Evolutionary conservation across 2,329 filamentous ascomycete species (phyloP).

Genomic region (Anthostomella pinea): DNA sequence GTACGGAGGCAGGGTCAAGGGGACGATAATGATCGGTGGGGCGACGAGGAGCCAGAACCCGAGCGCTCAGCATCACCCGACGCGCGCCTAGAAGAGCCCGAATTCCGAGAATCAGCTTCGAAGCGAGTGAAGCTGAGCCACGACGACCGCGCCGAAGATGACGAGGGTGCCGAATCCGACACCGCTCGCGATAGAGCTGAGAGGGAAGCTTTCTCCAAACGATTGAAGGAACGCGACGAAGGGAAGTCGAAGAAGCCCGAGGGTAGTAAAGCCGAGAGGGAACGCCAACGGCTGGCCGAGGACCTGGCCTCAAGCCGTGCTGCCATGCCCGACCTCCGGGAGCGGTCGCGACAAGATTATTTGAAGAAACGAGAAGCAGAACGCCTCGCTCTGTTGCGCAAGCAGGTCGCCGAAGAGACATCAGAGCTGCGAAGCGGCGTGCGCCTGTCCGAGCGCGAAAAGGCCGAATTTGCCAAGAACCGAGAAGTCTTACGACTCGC

Average conservation of each 20-base stretch:
- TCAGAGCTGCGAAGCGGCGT: slow-evolving; percentile 76
- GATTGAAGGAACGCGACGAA: slow-evolving; percentile 69
- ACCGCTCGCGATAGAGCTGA: slow-evolving; percentile 68
- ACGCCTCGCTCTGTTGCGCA: slow-evolving; percentile 78
- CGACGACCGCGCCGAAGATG: slow-evolving; percentile 39
- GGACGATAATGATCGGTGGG: slow-evolving; percentile 77
- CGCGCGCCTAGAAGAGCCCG: slow-evolving; percentile 50
- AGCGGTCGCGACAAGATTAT: slow-evolving; percentile 87
- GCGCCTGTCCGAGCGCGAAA: slow-evolving; percentile 72
- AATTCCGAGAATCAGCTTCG: slow-evolving; percentile 66
- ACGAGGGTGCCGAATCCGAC: slow-evolving; percentile 56
- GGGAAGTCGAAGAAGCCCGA: slow-evolving; percentile 66
- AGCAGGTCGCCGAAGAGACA: slow-evolving; percentile 86
- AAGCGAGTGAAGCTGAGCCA: slow-evolving; percentile 68
- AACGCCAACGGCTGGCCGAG: slow-evolving; percentile 62
- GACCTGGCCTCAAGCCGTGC: slow-evolving; percentile 65
- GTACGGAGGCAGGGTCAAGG: slow-evolving; percentile 41
- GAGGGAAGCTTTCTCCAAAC: slow-evolving; percentile 75
- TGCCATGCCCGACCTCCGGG: slow-evolving; percentile 75
- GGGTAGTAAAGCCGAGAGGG: slow-evolving; percentile 54
- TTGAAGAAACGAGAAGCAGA: slow-evolving; percentile 89
- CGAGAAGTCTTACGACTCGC: slow-evolving; percentile 76
- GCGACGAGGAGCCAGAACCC: slow-evolving; percentile 64
- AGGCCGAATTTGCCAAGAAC: slow-evolving; percentile 85
- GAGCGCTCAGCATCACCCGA: slow-evolving; percentile 45